Base-by-base conservation (phyloP, 208 protist species). In the Angomonas ambiguus region DNA sequence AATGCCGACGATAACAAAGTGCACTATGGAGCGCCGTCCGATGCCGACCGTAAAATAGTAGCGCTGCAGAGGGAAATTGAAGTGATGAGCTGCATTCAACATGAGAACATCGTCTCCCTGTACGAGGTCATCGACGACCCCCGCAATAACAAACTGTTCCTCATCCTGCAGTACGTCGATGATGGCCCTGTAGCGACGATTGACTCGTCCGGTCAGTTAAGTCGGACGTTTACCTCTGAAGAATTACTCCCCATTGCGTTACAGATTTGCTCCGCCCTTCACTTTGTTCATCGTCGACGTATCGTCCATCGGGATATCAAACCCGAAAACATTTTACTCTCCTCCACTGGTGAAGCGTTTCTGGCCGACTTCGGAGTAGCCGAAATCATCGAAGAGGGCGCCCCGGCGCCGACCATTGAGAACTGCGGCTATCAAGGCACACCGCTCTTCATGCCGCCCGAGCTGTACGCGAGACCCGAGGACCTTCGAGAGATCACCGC, bases 91-190 rank as follows among this genome's bases (percentile, higher is more conserved):
- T 96, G 97, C 58, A 70, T 98, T 16, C 60, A 92, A 31, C 97
- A 99, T 72, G 82, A 82, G 28, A 98, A 98, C 79, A 92, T 99
- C 55, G 95, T 98, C 6, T 69, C 79, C 25, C 69, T 98, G 11
- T 96, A 91, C 69, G 96, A 98, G 71, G 95, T 98, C n/a, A 98
- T 98, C 64, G 93, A 98, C 65, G 97, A 99, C 77, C 93, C 91
- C 1, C 65, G 70, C 31, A 74, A 77, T n/a, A 86, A 96, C 35
- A 87, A 85, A 41, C 61, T 98, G 25, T 98, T 93, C 51, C 69
- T 98, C 24, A 91, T 98, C 20, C 86, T 98, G 74, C 92, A 97
- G 79, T 98, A 97, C 67, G 78, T 92, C n/a, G 75, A 90, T 59
- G 74, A 71, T n/a, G 88, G 88, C 11, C 72, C 85, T 5, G 69